Evolutionary conservation across 768 basidiomycete genomes (phyloP), one percentile per base, ranked within the genome.

Genomic region (Termitomyces titanicus): DNA sequence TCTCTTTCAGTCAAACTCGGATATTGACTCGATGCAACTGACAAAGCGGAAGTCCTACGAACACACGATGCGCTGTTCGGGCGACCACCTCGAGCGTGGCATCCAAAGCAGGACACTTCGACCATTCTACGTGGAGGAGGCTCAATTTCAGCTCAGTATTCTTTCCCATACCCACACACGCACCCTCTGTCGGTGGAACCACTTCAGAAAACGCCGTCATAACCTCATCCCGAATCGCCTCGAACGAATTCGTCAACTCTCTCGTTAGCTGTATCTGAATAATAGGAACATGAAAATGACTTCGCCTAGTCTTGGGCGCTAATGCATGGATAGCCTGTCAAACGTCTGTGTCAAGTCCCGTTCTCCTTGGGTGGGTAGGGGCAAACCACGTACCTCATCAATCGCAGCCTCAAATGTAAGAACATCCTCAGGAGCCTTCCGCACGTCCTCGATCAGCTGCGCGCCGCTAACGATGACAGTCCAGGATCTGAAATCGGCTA

Each of bases 381-480:
- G 3, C 45, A 44, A 27, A 10, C 9, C n/a, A 20, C 45, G 3
- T 29, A 72, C 72, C 55, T 73, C 69, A 34, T 61, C 61, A 11
- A 65, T 59, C 3, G 66, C 67, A 42, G 65, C 57, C 3, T 56
- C 54, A 34, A 68, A 66, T 2, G 67, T 70, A 9, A 73, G 57
- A 5, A 65, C 65, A 27, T 73, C 65, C 18, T 70, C 65, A 3
- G 67, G 62, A 9, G 72, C 70, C 54, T 66, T 69, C 10, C 68
- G 64, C 7, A 74, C 47, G 11, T 74, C 73, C 20, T 71, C 70
- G 0, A 72, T 52, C 25, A 65, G 42, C 10, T 63, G 43, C 20
- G 61, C 56, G 1, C 70, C 65, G 22, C 61, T 64, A 13, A 68
- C 64, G 12, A 74, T 56, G 20, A 74, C 63, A 4, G 68, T 57